A percentile compares a stretch with the other conserved stretches of the same genome.
Evolutionary conservation across 768 basidiomycete genomes (phyloP).

Genomic region (Pleurotus djamor): DNA sequence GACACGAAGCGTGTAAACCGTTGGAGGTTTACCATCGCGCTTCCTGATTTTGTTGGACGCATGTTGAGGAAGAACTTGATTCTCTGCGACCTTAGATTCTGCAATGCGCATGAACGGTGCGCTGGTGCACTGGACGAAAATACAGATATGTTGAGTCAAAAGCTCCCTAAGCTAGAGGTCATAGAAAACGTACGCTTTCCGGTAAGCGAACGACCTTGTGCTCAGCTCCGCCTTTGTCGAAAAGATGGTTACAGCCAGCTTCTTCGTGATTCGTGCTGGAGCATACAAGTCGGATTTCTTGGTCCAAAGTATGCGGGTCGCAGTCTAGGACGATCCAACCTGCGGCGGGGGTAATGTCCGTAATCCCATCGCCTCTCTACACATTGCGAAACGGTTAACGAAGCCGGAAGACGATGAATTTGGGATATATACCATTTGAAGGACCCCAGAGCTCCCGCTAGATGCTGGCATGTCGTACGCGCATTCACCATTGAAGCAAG

Average conservation of each 20-base stretch:
- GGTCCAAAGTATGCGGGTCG: conserved; percentile 19
- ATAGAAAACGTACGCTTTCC: neutral
- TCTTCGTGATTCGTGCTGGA: neutral
- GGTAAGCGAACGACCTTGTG: conserved; percentile 3
- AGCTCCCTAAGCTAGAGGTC: neutral
- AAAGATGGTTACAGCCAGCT: neutral
- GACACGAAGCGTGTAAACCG: neutral
- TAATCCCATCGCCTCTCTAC: conserved; percentile 15
- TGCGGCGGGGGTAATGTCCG: conserved; percentile 25
- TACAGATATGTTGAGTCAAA: neutral
- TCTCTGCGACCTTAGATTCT: neutral
- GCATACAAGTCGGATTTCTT: conserved; percentile 31
- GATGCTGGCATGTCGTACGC: conserved; percentile 2
- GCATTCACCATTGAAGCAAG: conserved; percentile 4
- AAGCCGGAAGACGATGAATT: too few species aligned
- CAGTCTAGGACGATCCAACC: conserved; percentile 37
- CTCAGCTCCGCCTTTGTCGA: neutral
- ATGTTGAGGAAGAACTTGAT: conserved; percentile 1
- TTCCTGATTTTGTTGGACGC: neutral
- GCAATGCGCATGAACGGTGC: conserved; percentile 1
- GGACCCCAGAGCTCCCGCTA: conserved; percentile 10
- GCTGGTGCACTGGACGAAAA: neutral
- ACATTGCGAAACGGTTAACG: neutral
- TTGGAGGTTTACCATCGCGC: neutral
- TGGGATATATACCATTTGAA: conserved; percentile 2